phyloP scores from a whole-genome alignment of 352 stramenopile species.

The Phytophthora aleatoria region DNA sequence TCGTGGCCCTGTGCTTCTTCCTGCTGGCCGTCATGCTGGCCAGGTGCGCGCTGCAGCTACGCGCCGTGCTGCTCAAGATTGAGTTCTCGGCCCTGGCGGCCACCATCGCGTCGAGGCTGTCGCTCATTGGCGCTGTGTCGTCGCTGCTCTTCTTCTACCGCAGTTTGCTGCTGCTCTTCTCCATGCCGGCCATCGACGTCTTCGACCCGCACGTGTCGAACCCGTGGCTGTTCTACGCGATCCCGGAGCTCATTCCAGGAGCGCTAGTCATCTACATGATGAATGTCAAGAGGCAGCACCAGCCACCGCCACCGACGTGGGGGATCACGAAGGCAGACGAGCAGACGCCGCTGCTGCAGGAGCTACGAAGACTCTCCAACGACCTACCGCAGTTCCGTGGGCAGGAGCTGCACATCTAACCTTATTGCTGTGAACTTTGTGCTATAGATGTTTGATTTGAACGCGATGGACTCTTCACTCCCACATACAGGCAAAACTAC shows the following conservation, averaged over 20 bases:
- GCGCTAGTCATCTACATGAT: slow-evolving; percentile 82
- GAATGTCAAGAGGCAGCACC: slow-evolving; percentile 60
- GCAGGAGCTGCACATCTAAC: slow-evolving; percentile 65
- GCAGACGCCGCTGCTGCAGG: slow-evolving; percentile 55
- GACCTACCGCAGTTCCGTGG: slow-evolving; percentile 61
- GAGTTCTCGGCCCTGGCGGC: slow-evolving; percentile 72
- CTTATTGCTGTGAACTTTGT: slow-evolving; percentile 25
- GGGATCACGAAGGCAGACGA: slow-evolving; percentile 43
- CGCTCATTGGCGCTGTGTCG: slow-evolving; percentile 58
- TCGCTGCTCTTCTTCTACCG: slow-evolving; percentile 67
- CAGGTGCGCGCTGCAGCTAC: slow-evolving; percentile 53
- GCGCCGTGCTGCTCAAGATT: slow-evolving; percentile 67
- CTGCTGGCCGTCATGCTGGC: slow-evolving; percentile 72
- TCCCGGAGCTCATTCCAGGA: slow-evolving; percentile 73
- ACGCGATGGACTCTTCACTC: background rate
- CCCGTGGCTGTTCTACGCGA: slow-evolving; percentile 78
- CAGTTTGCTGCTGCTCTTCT: slow-evolving; percentile 66
- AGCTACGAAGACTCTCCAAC: slow-evolving; percentile 32
- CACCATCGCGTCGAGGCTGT: slow-evolving; percentile 57
- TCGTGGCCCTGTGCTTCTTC: slow-evolving; percentile 80
- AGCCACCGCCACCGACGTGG: slow-evolving; percentile 15
- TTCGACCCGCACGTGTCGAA: slow-evolving; percentile 76
- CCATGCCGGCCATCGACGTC: slow-evolving; percentile 68
- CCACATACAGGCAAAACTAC: background rate
- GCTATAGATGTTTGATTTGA: slow-evolving; percentile 17